Conservation (phyloP, 208 protist species). For the Herpetomonas samuelpessoai region DNA sequence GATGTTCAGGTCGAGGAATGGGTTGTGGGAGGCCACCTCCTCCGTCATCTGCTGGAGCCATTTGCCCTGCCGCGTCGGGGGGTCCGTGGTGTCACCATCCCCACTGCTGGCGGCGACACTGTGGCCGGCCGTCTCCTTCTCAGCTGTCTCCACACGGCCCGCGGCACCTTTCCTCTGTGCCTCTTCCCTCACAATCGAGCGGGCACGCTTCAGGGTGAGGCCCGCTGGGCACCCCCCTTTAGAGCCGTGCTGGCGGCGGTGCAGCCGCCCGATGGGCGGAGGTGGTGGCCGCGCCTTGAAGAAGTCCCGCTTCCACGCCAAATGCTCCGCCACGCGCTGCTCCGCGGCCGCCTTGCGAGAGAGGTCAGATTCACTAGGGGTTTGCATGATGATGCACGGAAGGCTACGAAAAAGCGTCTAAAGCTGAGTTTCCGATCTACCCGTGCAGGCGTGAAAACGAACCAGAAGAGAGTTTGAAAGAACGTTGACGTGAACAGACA, state of each 20-base stretch:
- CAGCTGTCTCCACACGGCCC: neutral
- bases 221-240: conserved; percentile 23
- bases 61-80: conserved; percentile 9
- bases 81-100: neutral
- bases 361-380: neutral
- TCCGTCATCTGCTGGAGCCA: conserved; percentile 22
- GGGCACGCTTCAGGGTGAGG: conserved; percentile 22
- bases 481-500: too few species aligned
- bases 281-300: conserved; percentile 70
- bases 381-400: too few species aligned
- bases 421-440: too few species aligned
- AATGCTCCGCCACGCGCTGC: conserved; percentile 41
- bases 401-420: too few species aligned
- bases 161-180: neutral
- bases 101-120: too few species aligned
- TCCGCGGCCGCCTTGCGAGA: conserved; percentile 9
- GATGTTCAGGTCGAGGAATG: conserved; percentile 61
- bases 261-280: conserved; percentile 40
- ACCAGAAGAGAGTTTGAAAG: too few species aligned
- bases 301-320: conserved; percentile 72
- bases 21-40: conserved; percentile 30
- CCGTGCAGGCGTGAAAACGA: too few species aligned
- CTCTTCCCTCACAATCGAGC: conserved; percentile 20
- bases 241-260: conserved; percentile 32
- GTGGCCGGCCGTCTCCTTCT: neutral